Evolutionary conservation across 2,329 filamentous ascomycete genomes (phyloP), one percentile per base, ranked within the genome.

Genomic region (Exserohilum turcica): DNA sequence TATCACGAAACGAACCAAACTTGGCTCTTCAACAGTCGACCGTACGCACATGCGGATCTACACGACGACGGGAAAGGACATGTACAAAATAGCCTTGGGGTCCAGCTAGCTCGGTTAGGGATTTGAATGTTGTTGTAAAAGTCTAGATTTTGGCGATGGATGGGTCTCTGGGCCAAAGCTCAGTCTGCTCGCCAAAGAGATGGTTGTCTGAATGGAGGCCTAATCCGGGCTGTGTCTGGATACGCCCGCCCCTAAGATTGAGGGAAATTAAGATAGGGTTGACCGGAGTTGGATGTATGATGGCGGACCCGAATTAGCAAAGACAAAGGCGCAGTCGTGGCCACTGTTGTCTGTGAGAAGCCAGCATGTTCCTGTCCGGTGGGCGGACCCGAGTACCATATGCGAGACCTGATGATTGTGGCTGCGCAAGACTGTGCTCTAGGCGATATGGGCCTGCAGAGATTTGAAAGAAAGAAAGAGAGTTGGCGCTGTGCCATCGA

Each of bases 191-290:
- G 35, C 31, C 16, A 43, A 52, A 48, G 40, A 46, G 54, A 43
- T 35, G 48, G 4, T 38, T 53, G 49, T 48, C 31, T 21, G 28
- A 6, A 31, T 21, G 38, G 40, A 15, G 44, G 49, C 40, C 49
- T 53, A 39, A 44, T 24, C 21, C 36, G 43, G 54, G 57, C 57
- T 56, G 57, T 58, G 52, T 52, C 42, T 48, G n/a, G 35, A 56
- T 33, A 13, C n/a, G n/a, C n/a, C n/a, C 18, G 7, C 18, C 16
- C 21, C 12, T 28, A 29, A 15, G 32, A 31, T 7, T 7, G 21
- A 24, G 21, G 37, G 21, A 33, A 35, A 45, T 27, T 40, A 31
- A 32, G 27, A 31, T 40, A 31, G 32, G 27, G 32, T 38, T 57
- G 46, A 60, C 48, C 54, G 51, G 54, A 24, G 21, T 16, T 35